Base-by-base conservation (phyloP, 2,329 filamentous ascomycete genomes). In the Chrysoporthe puriensis region DNA sequence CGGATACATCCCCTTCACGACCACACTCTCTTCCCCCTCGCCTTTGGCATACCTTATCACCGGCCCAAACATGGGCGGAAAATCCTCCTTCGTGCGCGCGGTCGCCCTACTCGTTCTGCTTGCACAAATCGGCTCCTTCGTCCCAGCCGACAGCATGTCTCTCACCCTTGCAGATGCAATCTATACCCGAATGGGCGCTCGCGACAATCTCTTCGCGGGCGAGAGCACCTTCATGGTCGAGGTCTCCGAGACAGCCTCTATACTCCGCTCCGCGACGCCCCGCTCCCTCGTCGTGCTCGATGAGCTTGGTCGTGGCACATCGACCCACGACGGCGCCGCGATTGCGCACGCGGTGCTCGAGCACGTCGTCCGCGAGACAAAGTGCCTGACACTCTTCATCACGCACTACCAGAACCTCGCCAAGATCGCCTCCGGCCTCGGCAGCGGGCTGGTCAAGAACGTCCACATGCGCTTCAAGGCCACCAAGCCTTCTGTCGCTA, bases 201-300 rank as follows among this genome's bases (percentile, higher is more conserved):
- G 92, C 73, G 96, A 99, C 80, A 98, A 97, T 77, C 93, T 99
- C 81, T 91, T 98, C 77, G 91, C 93, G 4, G 94, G 94, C 73
- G 96, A 99, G 80, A 92, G 89, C 34, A 99, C 96, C 14, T 99
- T 99, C 81, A 97, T 98, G 94, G 94, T 99, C 65, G 96, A 99
- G 77, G 87, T 99, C 2, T 93, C 90, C 46, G 96, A 99, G 79
- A 98, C 96, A 1, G 90, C 91, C 1, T 90, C 94, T 69, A 97
- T 99, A 73, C 85, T 99, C 34, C 95, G 96, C 75, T 88, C 93
- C 74, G 96, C 95, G 0, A 96, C 94, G 0, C 89, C 92, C 0
- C 88, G 93, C 58, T 93, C 89, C 57, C 86, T 99, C 7, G 91
- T 99, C 70, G 93, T 99, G 57, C 88, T 99, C 6, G 96, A 99